Conservation (phyloP, 2,329 filamentous ascomycete species). For the Rutstroemia sp. region DNA sequence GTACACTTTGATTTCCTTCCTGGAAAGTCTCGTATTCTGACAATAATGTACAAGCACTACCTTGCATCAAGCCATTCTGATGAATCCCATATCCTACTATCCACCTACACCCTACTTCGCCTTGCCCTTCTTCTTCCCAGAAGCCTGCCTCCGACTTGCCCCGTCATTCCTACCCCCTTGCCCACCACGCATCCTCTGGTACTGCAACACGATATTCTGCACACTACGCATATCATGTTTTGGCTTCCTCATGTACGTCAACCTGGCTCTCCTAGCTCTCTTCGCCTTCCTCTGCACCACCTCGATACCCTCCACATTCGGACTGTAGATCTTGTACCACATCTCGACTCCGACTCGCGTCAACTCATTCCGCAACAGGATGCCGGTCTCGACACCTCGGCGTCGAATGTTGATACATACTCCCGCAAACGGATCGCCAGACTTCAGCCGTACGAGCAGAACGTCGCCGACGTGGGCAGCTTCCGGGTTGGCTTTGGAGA, state of each 20-base stretch:
- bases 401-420: constrained; percentile 82
- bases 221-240: constrained; percentile 84
- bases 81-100: not conserved
- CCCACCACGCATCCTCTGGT: constrained; percentile 46
- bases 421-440: constrained; percentile 82
- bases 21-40: not conserved
- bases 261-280: constrained; percentile 75
- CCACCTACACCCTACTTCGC: constrained; percentile 7
- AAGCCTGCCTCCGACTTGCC: constrained; percentile 12
- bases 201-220: constrained; percentile 68
- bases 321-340: constrained; percentile 94
- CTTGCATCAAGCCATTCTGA: not conserved
- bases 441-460: constrained; percentile 78
- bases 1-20: not conserved
- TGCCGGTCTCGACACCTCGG: constrained; percentile 80
- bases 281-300: constrained; percentile 81
- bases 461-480: constrained; percentile 82
- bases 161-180: constrained; percentile 27
- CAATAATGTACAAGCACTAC: constrained; percentile 8
- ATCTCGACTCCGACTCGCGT: constrained; percentile 88
- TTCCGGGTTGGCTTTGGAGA: constrained; percentile 70
- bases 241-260: constrained; percentile 86
- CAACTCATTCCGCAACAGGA: constrained; percentile 79
- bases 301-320: constrained; percentile 83
- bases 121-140: constrained; percentile 24